These are phyloP conservation scores for Pterocarpus santalinus DNA, from an alignment of 306 rosid genomes.

Conservation along the genomic window DNA sequence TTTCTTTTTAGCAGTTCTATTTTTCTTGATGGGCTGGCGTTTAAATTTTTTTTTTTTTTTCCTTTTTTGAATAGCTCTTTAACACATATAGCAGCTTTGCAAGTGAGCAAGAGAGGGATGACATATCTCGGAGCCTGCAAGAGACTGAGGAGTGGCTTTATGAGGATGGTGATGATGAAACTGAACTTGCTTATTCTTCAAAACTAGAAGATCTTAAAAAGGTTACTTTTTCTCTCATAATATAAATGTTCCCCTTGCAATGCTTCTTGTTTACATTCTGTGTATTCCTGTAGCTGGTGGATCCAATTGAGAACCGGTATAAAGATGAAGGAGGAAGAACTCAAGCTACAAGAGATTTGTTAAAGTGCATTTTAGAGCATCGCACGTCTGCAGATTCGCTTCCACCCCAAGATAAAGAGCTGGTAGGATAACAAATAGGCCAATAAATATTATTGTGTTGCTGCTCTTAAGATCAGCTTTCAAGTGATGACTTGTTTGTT, in stretches of 20 bases:
- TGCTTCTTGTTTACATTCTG: constrained; percentile 39
- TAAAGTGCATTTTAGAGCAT: constrained; percentile 31
- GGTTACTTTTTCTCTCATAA: constrained; percentile 57
- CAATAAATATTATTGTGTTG: constrained; percentile 27
- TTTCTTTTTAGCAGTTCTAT: constrained; percentile 18
- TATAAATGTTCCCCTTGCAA: constrained; percentile 34
- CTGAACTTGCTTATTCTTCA: constrained; percentile 80
- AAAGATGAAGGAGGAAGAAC: constrained; percentile 83
- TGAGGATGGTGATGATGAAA: constrained; percentile 97
- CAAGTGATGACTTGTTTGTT: constrained; percentile 42
- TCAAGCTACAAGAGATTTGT: constrained; percentile 56
- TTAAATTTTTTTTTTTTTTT: constrained; percentile 44
- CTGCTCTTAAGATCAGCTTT: constrained; percentile 42
- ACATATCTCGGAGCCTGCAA: constrained; percentile 80
- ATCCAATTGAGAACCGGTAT: constrained; percentile 88
- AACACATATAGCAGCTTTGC: constrained; percentile 81
- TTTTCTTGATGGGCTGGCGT: constrained; percentile 32
- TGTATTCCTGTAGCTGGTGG: constrained; percentile 70
- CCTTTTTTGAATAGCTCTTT: constrained; percentile 72
- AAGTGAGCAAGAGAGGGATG: constrained; percentile 86
- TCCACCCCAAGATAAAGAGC: constrained; percentile 47
- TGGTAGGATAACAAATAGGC: constrained; percentile 39
- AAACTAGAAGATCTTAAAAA: constrained; percentile 85
- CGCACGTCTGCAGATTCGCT: constrained; percentile 45
- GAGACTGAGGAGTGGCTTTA: constrained; percentile 98